Percentiles rank a stretch among this genome's conserved stretches.
Conservation (phyloP, 225 moss, liverwort and hornwort genomes). For the Climacium dendroides region DNA sequence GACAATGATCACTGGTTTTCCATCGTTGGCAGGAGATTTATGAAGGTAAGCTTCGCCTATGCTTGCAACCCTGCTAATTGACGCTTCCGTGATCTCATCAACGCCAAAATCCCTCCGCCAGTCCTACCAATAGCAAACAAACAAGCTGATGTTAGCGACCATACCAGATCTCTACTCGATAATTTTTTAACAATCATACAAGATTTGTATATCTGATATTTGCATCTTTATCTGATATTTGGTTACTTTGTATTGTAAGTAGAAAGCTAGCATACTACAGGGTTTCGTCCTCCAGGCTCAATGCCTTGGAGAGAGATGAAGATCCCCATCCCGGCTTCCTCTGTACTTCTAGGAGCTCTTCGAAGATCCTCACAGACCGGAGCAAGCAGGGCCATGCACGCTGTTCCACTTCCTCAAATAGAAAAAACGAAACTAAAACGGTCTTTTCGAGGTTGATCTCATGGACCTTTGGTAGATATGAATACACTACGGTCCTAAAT, state of each 20-base stretch:
- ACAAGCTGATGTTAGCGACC: not conserved
- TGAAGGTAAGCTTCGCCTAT: slow-evolving; percentile 60
- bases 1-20: slow-evolving; percentile 51
- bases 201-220: not conserved
- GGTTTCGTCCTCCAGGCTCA: not conserved
- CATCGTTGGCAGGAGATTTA: slow-evolving; percentile 19
- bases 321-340: not conserved
- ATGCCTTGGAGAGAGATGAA: not conserved
- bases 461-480: not conserved
- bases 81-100: slow-evolving; percentile 42
- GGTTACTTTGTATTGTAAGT: not conserved
- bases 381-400: not conserved
- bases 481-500: not conserved
- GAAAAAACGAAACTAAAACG: not conserved
- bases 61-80: slow-evolving; percentile 18
- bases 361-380: not conserved
- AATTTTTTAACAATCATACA: not conserved
- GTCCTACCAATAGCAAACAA: not conserved
- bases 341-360: not conserved
- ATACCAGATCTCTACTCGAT: not conserved
- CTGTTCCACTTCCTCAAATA: not conserved
- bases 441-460: not conserved
- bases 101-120: slow-evolving; percentile 63
- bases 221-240: not conserved
- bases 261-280: not conserved